Conservation (phyloP, 805 yeast genomes). For the Saccharomyces jurei region DNA sequence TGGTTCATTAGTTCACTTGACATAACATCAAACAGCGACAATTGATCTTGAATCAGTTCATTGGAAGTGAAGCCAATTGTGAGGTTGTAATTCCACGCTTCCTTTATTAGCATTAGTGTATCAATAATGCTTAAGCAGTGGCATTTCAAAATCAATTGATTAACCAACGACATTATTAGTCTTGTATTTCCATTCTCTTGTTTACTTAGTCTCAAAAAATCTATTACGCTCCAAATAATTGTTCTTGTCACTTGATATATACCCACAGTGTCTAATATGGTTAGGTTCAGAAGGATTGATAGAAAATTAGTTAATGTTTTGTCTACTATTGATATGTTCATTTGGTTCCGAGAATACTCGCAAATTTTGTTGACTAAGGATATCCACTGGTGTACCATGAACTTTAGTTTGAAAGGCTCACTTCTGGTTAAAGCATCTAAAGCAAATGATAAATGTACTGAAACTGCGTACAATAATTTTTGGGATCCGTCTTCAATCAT, state of each 20-base stretch:
- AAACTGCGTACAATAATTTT: conserved; percentile 12
- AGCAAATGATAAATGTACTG: conserved; percentile 22
- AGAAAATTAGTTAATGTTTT: conserved; percentile 25
- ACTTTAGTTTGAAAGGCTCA: conserved; percentile 19
- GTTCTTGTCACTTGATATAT: conserved; percentile 13
- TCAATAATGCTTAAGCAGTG: conserved; percentile 35
- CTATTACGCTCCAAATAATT: conserved; percentile 13
- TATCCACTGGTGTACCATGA: conserved; percentile 21
- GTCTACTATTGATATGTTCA: conserved; percentile 15
- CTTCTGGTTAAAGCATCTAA: conserved; percentile 13
- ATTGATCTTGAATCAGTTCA: conserved; percentile 37
- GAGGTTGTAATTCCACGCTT: conserved; percentile 34
- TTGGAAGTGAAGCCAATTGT: conserved; percentile 35
- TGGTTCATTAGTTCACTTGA: conserved; percentile 34
- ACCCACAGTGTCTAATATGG: conserved; percentile 21
- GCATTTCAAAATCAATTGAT: conserved; percentile 36
- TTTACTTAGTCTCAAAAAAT: conserved; percentile 15
- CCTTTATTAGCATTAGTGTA: conserved; percentile 32
- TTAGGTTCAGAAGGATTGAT: conserved; percentile 15
- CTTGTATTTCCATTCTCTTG: conserved; percentile 29
- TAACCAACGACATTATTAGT: conserved; percentile 36
- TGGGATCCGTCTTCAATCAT: conserved; percentile 10
- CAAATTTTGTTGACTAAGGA: conserved; percentile 12
- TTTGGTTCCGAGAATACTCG: conserved; percentile 7
- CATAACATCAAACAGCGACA: conserved; percentile 40